Percentiles rank a stretch among this genome's conserved stretches.
Evolutionary conservation across 257 asterid species (phyloP).

Genomic region (Solanum infundibuliforme): DNA sequence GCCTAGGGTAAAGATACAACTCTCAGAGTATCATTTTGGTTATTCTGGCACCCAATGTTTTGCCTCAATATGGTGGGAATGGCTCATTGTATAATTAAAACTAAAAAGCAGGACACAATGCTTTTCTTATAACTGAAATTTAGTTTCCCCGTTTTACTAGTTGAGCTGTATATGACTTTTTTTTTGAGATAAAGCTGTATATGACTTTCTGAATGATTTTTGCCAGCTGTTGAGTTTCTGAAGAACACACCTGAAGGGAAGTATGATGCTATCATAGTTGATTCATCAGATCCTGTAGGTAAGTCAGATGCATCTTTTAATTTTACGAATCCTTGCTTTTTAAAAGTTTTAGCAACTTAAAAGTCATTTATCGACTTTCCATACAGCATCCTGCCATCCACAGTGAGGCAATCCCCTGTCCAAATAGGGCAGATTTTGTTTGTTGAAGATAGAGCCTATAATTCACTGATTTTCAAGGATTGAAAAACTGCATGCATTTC

Average conservation of each 20-base stretch:
- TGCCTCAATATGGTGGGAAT: background rate
- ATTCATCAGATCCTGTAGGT: slow-evolving; percentile 98
- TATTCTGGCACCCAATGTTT: background rate
- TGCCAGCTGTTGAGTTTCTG: slow-evolving; percentile 73
- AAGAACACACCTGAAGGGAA: slow-evolving; percentile 57
- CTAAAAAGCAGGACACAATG: background rate
- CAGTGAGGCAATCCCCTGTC: background rate
- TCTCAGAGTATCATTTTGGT: background rate
- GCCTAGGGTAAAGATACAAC: background rate
- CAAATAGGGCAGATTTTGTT: background rate
- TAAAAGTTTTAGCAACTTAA: background rate
- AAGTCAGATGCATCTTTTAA: slow-evolving; percentile 11
- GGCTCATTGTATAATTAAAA: background rate
- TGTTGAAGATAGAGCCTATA: background rate
- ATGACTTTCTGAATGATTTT: background rate
- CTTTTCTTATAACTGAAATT: background rate
- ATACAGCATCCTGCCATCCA: background rate
- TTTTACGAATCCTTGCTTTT: background rate
- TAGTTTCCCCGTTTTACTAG: background rate
- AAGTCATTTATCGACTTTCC: background rate
- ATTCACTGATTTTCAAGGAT: background rate
- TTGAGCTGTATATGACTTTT: background rate
- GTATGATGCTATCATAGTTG: slow-evolving; percentile 89
- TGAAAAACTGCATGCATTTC: background rate
- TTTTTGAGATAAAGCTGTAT: background rate